These are phyloP conservation scores for Skeletonema potamos DNA, from an alignment of 108 stramenopile species.

Conservation along the genomic window DNA sequence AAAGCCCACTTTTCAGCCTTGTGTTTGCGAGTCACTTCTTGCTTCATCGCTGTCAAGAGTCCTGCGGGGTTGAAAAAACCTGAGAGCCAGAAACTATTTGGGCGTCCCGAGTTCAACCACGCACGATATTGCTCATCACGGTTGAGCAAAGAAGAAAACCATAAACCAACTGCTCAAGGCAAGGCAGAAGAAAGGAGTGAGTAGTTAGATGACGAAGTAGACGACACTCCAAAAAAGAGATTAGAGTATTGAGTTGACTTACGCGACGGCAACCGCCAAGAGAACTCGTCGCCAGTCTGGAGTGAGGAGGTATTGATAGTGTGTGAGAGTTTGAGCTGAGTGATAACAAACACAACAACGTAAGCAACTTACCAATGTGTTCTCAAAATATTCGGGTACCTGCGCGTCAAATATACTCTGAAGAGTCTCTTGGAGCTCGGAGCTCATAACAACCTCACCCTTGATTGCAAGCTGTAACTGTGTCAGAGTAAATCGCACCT, in stretches of 20 bases:
- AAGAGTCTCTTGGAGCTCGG: slow-evolving; percentile 78
- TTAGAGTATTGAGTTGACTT: too few relatives aligned
- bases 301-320: too few relatives aligned
- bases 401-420: slow-evolving; percentile 77
- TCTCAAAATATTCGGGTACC: slow-evolving; percentile 82
- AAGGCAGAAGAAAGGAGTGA: too few relatives aligned
- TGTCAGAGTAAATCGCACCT: slow-evolving; percentile 75
- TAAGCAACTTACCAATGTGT: too few relatives aligned
- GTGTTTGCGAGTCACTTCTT: slow-evolving; percentile 86
- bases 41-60: slow-evolving; percentile 90
- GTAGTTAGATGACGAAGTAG: too few relatives aligned
- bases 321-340: too few relatives aligned
- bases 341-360: too few relatives aligned
- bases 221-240: too few relatives aligned
- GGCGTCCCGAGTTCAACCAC: slow-evolving; percentile 78
- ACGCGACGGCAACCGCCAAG: slow-evolving; percentile 85
- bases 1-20: slow-evolving; percentile 87
- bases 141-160: slow-evolving; percentile 80
- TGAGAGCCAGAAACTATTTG: slow-evolving; percentile 83
- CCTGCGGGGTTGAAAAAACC: slow-evolving; percentile 92
- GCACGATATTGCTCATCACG: slow-evolving; percentile 81
- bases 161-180: slow-evolving; percentile 81
- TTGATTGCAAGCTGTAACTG: slow-evolving; percentile 89
- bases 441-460: slow-evolving; percentile 90
- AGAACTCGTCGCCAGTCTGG: slow-evolving; percentile 91